Evolutionary conservation across 805 yeast species (phyloP).

Genomic region (Danielozyma ontarioensis): DNA sequence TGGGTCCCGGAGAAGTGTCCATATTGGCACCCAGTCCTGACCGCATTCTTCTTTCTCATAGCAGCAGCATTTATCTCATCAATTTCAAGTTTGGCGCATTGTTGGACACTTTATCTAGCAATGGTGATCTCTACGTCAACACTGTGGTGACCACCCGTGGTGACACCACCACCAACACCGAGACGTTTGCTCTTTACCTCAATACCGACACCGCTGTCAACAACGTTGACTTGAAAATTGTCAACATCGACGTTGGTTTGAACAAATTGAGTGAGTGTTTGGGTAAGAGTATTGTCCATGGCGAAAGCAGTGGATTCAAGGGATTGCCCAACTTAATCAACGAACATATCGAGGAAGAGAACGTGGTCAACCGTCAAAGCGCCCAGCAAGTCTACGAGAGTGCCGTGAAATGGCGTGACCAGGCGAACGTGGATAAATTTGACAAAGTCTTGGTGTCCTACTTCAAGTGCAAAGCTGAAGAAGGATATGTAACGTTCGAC

Average conservation of each 20-base stretch:
- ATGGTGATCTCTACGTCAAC: slow-evolving; percentile 22
- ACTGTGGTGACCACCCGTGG: slow-evolving; percentile 37
- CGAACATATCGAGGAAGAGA: slow-evolving; percentile 12
- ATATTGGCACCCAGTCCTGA: slow-evolving; percentile 39
- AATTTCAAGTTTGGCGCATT: slow-evolving; percentile 42
- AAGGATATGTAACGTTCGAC: too few relatives aligned
- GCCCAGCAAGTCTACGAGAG: slow-evolving; percentile 13
- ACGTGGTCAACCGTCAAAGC: slow-evolving; percentile 12
- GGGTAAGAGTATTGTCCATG: slow-evolving; percentile 48
- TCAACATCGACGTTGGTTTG: slow-evolving; percentile 56
- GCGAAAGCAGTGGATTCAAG: slow-evolving; percentile 13
- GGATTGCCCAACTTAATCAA: slow-evolving; percentile 22
- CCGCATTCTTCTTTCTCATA: slow-evolving; percentile 40
- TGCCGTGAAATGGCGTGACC: slow-evolving; percentile 14
- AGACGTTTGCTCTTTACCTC: slow-evolving; percentile 38
- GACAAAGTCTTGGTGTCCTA: slow-evolving; percentile 23
- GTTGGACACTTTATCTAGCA: slow-evolving; percentile 21
- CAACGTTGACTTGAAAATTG: slow-evolving; percentile 37
- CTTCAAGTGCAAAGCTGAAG: slow-evolving; percentile 30
- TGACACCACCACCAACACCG: slow-evolving; percentile 32
- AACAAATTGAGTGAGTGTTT: slow-evolving; percentile 66
- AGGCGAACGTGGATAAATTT: slow-evolving; percentile 18
- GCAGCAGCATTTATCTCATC: slow-evolving; percentile 36
- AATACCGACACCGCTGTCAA: slow-evolving; percentile 39
- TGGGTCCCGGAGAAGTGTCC: slow-evolving; percentile 15